Evolutionary conservation across 768 basidiomycete species (phyloP), one percentile per base, ranked within the genome.

Genomic region (Lentinus brumalis): DNA sequence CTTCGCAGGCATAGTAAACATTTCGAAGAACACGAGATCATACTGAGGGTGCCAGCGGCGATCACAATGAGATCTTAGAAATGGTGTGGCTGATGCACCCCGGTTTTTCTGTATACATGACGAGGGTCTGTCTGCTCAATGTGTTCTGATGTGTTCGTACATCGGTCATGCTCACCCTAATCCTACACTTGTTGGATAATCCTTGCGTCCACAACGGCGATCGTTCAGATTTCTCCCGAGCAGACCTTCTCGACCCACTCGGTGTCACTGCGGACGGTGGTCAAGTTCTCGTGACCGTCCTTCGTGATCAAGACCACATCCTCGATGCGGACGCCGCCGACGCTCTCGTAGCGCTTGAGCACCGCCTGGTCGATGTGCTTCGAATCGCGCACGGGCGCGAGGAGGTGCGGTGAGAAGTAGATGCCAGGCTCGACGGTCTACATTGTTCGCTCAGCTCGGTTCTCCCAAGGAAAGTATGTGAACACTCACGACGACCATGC

Each of bases 251-350:
- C 96, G 8, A 98, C 69, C 86, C 91, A 94, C 3, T 81, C 85
- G 4, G 89, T 82, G 58, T 92, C 93, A 71, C 94, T 94, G 57
- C 79, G 83, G 10, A 93, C 91, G 7, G 87, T 89, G 0, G 96
- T 97, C 63, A 97, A 69, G 75, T 95, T 96, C 77, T 94, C 87
- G 66, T 81, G 85, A 7, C 92, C 92, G 12, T 81, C 78, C 59
- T 79, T 73, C 10, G 86, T 93, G 62, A 99, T 86, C 7, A 92
- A 74, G 4, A 98, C 83, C 31, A 91, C 94, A 71, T 98, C 96
- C 73, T 98, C 96, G 64, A 98, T 96, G 53, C 96, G 78, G 2
- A 98, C 90, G 0, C 96, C 96, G 14, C 96, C 96, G 26, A 98
- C 91, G 38, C 77, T 75, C 68, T 92, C 87, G 68, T 94, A 98